These are phyloP conservation scores for Beauveria pseudobassiana DNA, from an alignment of 2,329 filamentous ascomycete species.

Conservation along the genomic window DNA sequence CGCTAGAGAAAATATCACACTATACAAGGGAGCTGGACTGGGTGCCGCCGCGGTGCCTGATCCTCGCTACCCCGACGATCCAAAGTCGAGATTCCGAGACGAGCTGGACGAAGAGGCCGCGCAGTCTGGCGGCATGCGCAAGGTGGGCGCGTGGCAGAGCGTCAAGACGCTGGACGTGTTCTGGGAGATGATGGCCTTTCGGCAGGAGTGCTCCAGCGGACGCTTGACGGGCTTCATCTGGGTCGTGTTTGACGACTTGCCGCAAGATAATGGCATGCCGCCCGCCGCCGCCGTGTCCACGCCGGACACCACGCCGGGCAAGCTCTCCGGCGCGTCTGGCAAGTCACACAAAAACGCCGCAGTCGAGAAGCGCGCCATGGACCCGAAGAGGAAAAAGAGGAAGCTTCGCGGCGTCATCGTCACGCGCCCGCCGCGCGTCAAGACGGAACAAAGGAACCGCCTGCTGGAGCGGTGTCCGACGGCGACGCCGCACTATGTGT, in stretches of 20 bases:
- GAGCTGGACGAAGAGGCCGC: slow-evolving; percentile 81
- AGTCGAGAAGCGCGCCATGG: slow-evolving; percentile 11
- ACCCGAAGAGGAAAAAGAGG: slow-evolving; percentile 36
- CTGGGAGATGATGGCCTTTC: slow-evolving; percentile 97
- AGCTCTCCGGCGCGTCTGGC: slow-evolving; percentile 17
- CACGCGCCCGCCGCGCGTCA: slow-evolving; percentile 57
- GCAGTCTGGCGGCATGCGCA: slow-evolving; percentile 45
- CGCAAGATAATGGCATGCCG: slow-evolving; percentile 14
- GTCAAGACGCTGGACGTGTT: slow-evolving; percentile 82
- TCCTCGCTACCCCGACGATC: slow-evolving; percentile 90
- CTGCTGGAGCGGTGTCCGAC: slow-evolving; percentile 38
- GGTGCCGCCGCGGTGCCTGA: slow-evolving; percentile 73
- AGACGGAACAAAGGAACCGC: slow-evolving; percentile 47
- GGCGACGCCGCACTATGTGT: slow-evolving; percentile 56
- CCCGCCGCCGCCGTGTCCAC: slow-evolving; percentile 17
- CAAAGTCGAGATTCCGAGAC: slow-evolving; percentile 81
- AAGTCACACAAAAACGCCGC: neutral
- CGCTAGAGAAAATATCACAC: slow-evolving; percentile 58
- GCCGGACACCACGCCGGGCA: slow-evolving; percentile 26
- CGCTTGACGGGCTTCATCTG: slow-evolving; percentile 91
- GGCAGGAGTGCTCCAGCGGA: slow-evolving; percentile 92
- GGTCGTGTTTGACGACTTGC: slow-evolving; percentile 66
- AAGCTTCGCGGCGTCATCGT: slow-evolving; percentile 48
- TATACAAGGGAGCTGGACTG: slow-evolving; percentile 49
- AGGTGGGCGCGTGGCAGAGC: slow-evolving; percentile 69